A percentile compares a stretch with the other conserved stretches of the same genome.
These are phyloP conservation scores for Nephelium lappaceum DNA, from an alignment of 345 rosid genomes.

Conservation along the genomic window DNA sequence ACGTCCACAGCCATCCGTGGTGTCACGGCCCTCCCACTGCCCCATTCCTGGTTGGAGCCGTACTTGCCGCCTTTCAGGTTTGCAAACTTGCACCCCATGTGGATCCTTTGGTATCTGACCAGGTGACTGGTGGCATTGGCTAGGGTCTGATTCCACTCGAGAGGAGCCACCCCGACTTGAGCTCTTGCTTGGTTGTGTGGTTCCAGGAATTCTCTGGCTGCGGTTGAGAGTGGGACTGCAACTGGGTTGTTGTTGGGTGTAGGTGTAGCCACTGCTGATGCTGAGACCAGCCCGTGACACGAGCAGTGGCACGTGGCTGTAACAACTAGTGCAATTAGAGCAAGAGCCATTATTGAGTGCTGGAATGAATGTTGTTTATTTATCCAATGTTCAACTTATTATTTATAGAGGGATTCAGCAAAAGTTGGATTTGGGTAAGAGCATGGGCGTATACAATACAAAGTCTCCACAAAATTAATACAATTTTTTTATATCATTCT, in stretches of 20 bases:
- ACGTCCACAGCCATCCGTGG: slow-evolving; percentile 63
- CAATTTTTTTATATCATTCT: too few relatives aligned
- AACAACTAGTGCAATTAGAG: slow-evolving; percentile 23
- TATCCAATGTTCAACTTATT: not conserved
- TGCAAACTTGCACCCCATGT: slow-evolving; percentile 71
- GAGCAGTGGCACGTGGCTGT: slow-evolving; percentile 31
- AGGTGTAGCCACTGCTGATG: not conserved
- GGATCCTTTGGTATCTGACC: slow-evolving; percentile 67
- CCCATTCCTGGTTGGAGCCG: slow-evolving; percentile 76
- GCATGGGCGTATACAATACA: too few relatives aligned
- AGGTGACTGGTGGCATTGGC: slow-evolving; percentile 49
- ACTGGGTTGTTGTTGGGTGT: too few relatives aligned
- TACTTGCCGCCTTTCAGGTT: slow-evolving; percentile 51
- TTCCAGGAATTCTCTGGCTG: slow-evolving; percentile 54
- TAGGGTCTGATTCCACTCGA: slow-evolving; percentile 64
- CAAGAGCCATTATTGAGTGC: slow-evolving; percentile 29
- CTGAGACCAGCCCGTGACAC: slow-evolving; percentile 20
- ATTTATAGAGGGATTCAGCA: slow-evolving; percentile 1
- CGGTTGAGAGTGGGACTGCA: slow-evolving; percentile 17
- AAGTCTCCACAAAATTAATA: too few relatives aligned
- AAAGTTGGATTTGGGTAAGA: too few relatives aligned
- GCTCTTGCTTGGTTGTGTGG: slow-evolving; percentile 82
- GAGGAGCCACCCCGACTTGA: slow-evolving; percentile 59
- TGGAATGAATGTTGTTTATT: not conserved
- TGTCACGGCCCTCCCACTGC: slow-evolving; percentile 49